Evolutionary conservation across 176 grass and related monocot species (phyloP).

Genomic region (Guadua angustifolia): DNA sequence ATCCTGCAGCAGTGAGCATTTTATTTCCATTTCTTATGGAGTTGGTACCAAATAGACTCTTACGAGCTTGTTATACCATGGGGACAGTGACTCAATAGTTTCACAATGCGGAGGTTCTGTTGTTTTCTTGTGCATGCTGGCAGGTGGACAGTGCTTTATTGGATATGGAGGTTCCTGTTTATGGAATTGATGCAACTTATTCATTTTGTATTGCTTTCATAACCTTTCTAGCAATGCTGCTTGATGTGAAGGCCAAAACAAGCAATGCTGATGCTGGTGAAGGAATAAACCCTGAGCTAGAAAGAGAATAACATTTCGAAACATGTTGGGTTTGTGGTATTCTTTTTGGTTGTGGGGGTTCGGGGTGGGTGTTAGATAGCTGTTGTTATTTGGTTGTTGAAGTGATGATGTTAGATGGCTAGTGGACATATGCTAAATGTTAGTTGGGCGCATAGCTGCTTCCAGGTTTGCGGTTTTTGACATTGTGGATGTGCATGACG

Average conservation of each 20-base stretch:
- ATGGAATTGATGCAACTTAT: background rate
- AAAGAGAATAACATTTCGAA: conserved; percentile 12
- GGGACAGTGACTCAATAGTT: background rate
- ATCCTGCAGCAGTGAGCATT: background rate
- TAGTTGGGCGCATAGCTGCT: background rate
- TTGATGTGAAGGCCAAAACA: conserved; percentile 8
- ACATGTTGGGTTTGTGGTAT: conserved; percentile 20
- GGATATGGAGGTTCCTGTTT: conserved; percentile 17
- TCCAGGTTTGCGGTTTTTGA: background rate
- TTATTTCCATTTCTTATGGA: background rate
- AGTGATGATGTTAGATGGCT: conserved; percentile 1
- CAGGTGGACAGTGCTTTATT: conserved; percentile 19
- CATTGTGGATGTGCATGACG: background rate
- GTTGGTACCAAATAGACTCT: background rate
- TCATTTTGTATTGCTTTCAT: conserved; percentile 2
- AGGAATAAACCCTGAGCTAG: conserved; percentile 10
- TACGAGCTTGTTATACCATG: conserved; percentile 7
- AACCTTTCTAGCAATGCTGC: background rate
- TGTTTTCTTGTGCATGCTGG: background rate
- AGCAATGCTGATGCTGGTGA: background rate
- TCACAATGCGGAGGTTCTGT: background rate
- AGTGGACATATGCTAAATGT: background rate
- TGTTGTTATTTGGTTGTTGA: conserved; percentile 7
- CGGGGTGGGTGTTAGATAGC: background rate
- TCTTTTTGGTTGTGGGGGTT: background rate